Evolutionary conservation across 2,329 filamentous ascomycete species (phyloP), one percentile per base, ranked within the genome.

Genomic region (Alternaria postmessia): DNA sequence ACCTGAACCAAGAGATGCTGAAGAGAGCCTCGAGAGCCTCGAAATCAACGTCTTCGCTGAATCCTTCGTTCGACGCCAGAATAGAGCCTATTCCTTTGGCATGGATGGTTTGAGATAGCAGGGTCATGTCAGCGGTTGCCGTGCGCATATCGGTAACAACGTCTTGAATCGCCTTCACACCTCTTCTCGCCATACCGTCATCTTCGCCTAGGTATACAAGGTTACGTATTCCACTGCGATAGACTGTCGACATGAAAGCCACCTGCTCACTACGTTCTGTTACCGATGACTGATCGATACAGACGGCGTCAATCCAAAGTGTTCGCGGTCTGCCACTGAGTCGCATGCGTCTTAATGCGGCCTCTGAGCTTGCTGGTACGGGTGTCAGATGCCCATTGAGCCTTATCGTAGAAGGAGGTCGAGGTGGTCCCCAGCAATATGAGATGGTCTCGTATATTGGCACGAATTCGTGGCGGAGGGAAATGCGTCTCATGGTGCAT

Each of bases 51-150:
- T 1, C 7, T 1, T 3, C 1, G 5, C 1, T 34, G 0, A 47
- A 34, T 0, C 5, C 6, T 20, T 47, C n/a, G 0, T 22, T 9
- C 3, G 44, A 47, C 3, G 0, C 7, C 4, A 14, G 1, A 1
- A 0, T 0, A 1, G 3, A 1, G 2, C 5, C 16, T 5, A 9
- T 9, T 0, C 1, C 3, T 7, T 7, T 4, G 9, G 7, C 18
- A 7, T 2, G 0, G 0, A 47, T 14, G 9, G 26, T 47, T 16
- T 47, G 6, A 1, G 0, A 4, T 3, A 32, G 0, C 12, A 9
- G 2, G 4, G n/a, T 47, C 11, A 16, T 22, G 11, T 47, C 7
- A 3, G 6, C 11, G 0, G 44, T 32, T 0, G 7, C 11, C 0
- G 2, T 0, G 0, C 28, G 44, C 28, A 47, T 47, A 4, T 47